Evolutionary conservation across 2,329 filamentous ascomycete genomes (phyloP).

Genomic region (Seiridium cupressi): DNA sequence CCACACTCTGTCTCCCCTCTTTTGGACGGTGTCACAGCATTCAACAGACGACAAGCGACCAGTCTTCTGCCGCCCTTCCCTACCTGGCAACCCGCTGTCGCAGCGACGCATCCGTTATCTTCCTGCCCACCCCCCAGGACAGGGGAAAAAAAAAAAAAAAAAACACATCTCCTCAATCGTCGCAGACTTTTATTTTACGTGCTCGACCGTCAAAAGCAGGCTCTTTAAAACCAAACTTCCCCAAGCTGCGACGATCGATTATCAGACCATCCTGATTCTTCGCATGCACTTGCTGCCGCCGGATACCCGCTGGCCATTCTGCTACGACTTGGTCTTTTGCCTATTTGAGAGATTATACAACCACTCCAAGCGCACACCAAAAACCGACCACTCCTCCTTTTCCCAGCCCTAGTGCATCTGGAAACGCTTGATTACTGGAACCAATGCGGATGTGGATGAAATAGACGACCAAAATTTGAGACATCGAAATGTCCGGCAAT

Average conservation of each 20-base stretch:
- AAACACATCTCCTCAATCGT: neutral
- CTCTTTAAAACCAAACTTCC: neutral
- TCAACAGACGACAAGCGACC: neutral
- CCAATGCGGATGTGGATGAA: neutral
- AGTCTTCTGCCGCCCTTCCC: neutral
- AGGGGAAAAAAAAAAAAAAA: neutral
- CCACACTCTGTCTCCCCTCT: slow-evolving; percentile 1
- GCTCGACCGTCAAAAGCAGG: neutral
- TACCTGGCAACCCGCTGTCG: slow-evolving; percentile 1
- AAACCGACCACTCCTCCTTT: neutral
- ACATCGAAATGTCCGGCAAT: neutral
- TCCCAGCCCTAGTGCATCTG: neutral
- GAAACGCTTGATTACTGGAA: neutral
- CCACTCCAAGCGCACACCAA: neutral
- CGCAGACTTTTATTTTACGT: neutral
- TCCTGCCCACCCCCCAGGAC: neutral
- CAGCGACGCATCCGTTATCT: neutral
- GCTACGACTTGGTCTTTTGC: no score
- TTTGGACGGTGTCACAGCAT: slow-evolving; percentile 1
- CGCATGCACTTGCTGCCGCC: neutral
- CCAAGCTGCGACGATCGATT: neutral
- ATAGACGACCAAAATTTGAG: neutral
- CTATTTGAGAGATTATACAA: neutral
- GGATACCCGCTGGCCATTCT: no score
- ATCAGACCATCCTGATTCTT: neutral